Conservation (phyloP, 2,329 filamentous ascomycete genomes). For the Thermoascus crustaceus region DNA sequence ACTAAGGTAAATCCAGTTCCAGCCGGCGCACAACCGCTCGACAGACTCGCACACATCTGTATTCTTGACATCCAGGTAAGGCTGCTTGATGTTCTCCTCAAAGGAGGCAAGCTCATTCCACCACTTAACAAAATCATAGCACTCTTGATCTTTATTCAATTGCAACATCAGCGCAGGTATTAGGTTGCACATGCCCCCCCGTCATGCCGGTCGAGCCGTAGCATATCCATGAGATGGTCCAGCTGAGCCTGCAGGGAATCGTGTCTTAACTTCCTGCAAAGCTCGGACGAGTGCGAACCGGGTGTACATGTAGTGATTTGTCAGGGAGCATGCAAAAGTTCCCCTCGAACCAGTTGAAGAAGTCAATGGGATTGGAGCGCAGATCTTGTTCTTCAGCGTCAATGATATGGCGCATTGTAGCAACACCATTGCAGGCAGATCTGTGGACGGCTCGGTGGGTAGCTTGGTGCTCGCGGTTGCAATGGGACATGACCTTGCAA, state of each 20-base stretch:
- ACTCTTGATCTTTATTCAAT: constrained; percentile 44
- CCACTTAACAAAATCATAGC: constrained; percentile 45
- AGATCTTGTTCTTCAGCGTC: constrained; percentile 32
- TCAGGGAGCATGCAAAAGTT: constrained; percentile 36
- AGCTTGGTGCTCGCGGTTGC: constrained; percentile 38
- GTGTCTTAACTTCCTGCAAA: constrained; percentile 26
- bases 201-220: constrained; percentile 39
- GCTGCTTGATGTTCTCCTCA: constrained; percentile 20
- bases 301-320: constrained; percentile 40
- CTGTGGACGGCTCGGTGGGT: constrained; percentile 34
- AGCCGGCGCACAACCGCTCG: constrained; percentile 9
- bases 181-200: constrained; percentile 37
- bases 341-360: constrained; percentile 35
- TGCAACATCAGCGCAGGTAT: constrained; percentile 39
- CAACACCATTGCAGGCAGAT: constrained; percentile 31
- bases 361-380: constrained; percentile 21
- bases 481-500: constrained; percentile 41
- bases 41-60: constrained; percentile 37
- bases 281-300: constrained; percentile 24
- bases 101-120: constrained; percentile 23
- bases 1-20: constrained; percentile 10
- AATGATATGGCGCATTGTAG: constrained; percentile 20
- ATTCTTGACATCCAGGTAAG: constrained; percentile 30
- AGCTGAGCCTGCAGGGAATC: constrained; percentile 32
- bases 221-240: constrained; percentile 36